Evolutionary conservation across 306 rosid genomes (phyloP).

Genomic region (Spatholobus suberectus): DNA sequence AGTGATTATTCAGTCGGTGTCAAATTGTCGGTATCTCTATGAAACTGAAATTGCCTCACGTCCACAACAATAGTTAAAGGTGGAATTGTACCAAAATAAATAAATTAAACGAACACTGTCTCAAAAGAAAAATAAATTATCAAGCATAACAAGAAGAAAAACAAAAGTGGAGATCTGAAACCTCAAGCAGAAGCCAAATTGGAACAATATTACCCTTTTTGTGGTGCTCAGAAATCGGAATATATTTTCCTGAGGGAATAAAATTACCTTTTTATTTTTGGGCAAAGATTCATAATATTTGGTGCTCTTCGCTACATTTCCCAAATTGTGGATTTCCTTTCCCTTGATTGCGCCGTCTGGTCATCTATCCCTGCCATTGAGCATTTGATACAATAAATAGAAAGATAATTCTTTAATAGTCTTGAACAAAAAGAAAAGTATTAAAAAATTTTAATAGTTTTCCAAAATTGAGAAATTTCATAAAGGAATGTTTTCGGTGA

Average conservation of each 20-base stretch:
- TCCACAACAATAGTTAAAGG: not conserved
- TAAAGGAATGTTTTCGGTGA: not conserved
- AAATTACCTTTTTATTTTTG: not conserved
- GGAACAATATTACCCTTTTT: slow-evolving; percentile 12
- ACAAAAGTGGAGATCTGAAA: not conserved
- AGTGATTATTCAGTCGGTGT: not conserved
- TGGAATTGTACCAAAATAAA: not conserved
- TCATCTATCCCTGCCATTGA: not conserved
- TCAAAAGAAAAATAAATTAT: not conserved
- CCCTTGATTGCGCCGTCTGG: not conserved
- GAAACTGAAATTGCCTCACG: not conserved
- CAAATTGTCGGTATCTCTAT: not conserved
- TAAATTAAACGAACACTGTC: not conserved
- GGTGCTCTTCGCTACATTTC: not conserved
- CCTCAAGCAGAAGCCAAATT: slow-evolving; percentile 31
- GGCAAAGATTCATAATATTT: not conserved
- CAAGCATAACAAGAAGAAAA: not conserved
- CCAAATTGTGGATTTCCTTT: not conserved
- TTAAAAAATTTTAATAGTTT: not conserved
- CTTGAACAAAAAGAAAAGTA: not conserved
- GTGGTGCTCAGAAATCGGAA: not conserved
- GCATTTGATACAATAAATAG: not conserved
- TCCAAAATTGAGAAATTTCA: not conserved
- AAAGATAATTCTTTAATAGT: not conserved
- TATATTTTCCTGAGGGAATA: not conserved